phyloP scores from a whole-genome alignment of 1,139 yeast species.

The Lodderomyces margitis region DNA sequence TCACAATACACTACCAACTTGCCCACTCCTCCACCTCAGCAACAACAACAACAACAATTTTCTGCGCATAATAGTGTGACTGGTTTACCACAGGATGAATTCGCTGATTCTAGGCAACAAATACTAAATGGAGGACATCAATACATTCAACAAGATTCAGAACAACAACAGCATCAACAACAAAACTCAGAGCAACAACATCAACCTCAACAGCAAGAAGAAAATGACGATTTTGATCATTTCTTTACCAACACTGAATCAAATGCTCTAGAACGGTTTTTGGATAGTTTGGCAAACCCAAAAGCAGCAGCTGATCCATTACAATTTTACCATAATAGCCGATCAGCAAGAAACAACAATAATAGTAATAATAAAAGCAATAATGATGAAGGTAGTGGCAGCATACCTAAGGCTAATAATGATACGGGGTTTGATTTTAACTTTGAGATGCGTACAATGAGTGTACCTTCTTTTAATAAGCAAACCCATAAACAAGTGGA shows the following conservation, averaged over 20 bases:
- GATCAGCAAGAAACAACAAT: not conserved
- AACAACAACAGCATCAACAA: slow-evolving; percentile 1
- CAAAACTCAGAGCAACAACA: slow-evolving; percentile 7
- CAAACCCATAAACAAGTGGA: slow-evolving; percentile 6
- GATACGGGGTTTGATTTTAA: slow-evolving; percentile 19
- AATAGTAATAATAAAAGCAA: not conserved
- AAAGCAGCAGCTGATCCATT: slow-evolving; percentile 25
- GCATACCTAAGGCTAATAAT: not conserved
- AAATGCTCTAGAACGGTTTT: slow-evolving; percentile 43
- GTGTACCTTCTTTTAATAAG: slow-evolving; percentile 16
- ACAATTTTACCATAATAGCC: slow-evolving; percentile 26
- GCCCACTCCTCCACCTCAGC: slow-evolving; percentile 6
- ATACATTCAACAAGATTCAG: not conserved
- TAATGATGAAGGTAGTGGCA: not conserved
- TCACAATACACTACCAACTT: slow-evolving; percentile 16
- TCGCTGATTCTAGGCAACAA: slow-evolving; percentile 14
- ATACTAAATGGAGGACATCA: slow-evolving; percentile 11
- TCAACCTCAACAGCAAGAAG: slow-evolving; percentile 13
- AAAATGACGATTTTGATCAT: slow-evolving; percentile 39
- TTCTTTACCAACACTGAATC: slow-evolving; percentile 47
- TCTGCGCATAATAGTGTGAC: slow-evolving; percentile 3
- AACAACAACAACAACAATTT: slow-evolving; percentile 7
- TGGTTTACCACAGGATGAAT: slow-evolving; percentile 13
- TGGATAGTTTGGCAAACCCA: slow-evolving; percentile 44
- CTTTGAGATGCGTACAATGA: slow-evolving; percentile 35